Percentiles rank a stretch among this genome's conserved stretches.
Evolutionary conservation across 345 rosid genomes (phyloP).

Genomic region (Durio zibethinus): DNA sequence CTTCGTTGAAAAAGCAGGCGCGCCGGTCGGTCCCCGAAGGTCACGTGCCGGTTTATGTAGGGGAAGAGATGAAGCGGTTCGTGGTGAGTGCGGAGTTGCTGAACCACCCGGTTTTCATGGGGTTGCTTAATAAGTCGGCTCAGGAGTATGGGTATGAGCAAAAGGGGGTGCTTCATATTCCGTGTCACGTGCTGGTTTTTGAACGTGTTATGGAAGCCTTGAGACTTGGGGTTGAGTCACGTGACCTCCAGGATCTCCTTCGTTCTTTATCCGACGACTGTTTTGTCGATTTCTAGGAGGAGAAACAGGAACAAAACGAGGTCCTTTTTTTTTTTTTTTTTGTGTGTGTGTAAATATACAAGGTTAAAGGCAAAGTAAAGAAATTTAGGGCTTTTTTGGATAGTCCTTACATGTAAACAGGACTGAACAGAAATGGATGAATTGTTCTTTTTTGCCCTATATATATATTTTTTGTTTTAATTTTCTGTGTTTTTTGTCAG

Average conservation of each 20-base stretch:
- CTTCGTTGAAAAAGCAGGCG: conserved; percentile 21
- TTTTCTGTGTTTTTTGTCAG: not conserved
- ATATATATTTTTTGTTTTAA: too few relatives aligned
- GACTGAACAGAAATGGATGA: not conserved
- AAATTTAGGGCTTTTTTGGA: not conserved
- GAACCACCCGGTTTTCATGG: conserved; percentile 77
- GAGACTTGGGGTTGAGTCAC: conserved; percentile 62
- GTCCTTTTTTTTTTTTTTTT: not conserved
- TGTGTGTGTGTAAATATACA: not conserved
- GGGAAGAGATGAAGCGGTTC: conserved; percentile 93
- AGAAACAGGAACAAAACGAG: not conserved
- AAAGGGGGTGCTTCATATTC: conserved; percentile 82
- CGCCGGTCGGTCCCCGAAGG: conserved; percentile 67
- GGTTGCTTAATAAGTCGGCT: conserved; percentile 74
- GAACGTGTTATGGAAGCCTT: conserved; percentile 82
- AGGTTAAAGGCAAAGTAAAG: not conserved
- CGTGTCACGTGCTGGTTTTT: conserved; percentile 79
- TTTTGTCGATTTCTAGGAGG: conserved; percentile 6
- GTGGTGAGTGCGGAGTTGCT: conserved; percentile 78
- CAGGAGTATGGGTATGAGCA: conserved; percentile 96
- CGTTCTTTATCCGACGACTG: conserved; percentile 12
- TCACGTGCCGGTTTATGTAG: conserved; percentile 85
- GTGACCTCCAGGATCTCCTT: conserved; percentile 46
- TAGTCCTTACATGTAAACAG: conserved; percentile 12
- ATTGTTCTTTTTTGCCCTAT: not conserved